Evolutionary conservation across 2,329 filamentous ascomycete species (phyloP), one percentile per base, ranked within the genome.

Genomic region (Lachnum nothofagi): DNA sequence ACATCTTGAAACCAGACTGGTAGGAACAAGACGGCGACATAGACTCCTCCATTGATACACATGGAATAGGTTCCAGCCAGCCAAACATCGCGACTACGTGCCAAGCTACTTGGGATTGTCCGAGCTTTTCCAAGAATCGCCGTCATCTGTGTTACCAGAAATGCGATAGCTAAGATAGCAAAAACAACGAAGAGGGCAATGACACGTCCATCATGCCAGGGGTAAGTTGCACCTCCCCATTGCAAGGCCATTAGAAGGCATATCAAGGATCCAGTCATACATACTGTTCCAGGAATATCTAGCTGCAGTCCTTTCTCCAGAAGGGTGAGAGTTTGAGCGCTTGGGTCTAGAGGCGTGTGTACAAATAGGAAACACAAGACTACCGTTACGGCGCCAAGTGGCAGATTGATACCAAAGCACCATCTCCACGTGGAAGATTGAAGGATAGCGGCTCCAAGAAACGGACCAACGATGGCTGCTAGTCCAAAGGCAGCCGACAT

Each of bases 401-500:
- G 25, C 25, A 29, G 25, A 12, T 29, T 29, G 25, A 29, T 29
- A 29, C 25, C 25, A 29, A 29, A 29, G 25, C 25, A 29, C 25
- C 25, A 29, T 29, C 25, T 29, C 25, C 25, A 29, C 7, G 25
- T 29, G 12, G 25, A 29, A 12, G 25, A 29, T 29, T 29, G 25
- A 29, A 29, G 25, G 6, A 29, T 29, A 7, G 25, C 25, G 25
- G 25, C 25, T 6, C 25, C 25, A 29, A 29, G 25, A 12, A 40
- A 44, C 22, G 46, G 33, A 6, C 41, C 41, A 20, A 44, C 6
- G 14, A 39, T 38, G 23, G 41, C 22, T 17, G 40, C 29, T 8
- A 48, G 8, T 25, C 46, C 41, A 20, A 44, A 44, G 8, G 33
- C 24, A 16, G 46, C 46, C n/a, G 17, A 20, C 19, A 44, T 44